These are phyloP conservation scores for Tilletia horrida DNA, from an alignment of 1,284 basidiomycete genomes.

Conservation along the genomic window DNA sequence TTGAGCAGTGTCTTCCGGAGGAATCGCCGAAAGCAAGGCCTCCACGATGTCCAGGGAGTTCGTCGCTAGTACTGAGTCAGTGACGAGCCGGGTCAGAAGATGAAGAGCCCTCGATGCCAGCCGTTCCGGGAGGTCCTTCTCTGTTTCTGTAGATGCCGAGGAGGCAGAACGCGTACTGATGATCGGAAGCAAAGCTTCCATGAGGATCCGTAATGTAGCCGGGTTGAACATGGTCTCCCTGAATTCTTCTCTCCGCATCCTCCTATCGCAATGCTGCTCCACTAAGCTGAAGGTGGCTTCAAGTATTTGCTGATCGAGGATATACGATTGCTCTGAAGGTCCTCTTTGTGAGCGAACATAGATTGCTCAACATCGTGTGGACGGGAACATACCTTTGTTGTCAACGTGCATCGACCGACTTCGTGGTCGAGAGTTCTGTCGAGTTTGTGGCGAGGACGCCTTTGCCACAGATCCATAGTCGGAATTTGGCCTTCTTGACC, in stretches of 20 bases:
- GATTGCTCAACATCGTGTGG: neutral
- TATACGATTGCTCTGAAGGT: neutral
- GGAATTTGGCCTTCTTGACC: no score
- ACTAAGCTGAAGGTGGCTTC: neutral
- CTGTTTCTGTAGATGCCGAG: no score
- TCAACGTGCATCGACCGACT: constrained; percentile 39
- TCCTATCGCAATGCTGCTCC: neutral
- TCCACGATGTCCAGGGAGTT: constrained; percentile 30
- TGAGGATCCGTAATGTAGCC: constrained; percentile 36
- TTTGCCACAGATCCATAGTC: no score
- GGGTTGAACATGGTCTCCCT: constrained; percentile 43
- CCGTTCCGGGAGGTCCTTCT: neutral
- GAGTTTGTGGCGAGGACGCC: neutral
- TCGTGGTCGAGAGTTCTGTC: constrained; percentile 31
- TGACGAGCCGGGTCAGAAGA: constrained; percentile 31
- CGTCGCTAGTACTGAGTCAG: constrained; percentile 30
- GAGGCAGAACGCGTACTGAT: no score
- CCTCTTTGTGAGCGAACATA: neutral
- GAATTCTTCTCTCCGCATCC: constrained; percentile 15
- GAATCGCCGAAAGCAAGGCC: constrained; percentile 31
- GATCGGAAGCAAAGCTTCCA: constrained; percentile 36
- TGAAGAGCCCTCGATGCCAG: constrained; percentile 21
- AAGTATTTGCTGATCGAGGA: neutral
- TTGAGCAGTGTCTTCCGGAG: constrained; percentile 32
- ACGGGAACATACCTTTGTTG: constrained; percentile 23